phyloP scores from a whole-genome alignment of 305 asterid genomes.

The Solanum hybrid region DNA sequence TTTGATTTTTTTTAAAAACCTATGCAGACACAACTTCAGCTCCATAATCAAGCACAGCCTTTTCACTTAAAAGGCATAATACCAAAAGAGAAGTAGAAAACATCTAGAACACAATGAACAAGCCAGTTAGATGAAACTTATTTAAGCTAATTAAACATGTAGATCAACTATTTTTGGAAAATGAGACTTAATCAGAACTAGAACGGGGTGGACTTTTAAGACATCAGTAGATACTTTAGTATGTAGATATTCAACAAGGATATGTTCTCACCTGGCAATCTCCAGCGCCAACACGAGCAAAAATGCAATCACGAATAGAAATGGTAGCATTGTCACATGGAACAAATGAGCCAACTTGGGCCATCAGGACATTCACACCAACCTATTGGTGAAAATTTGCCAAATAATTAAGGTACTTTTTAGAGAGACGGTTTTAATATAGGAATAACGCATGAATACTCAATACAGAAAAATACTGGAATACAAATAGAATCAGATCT shows the following conservation, averaged over 20 bases:
- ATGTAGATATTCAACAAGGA: neutral
- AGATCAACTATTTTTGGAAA: neutral
- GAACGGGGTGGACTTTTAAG: neutral
- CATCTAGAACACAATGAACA: neutral
- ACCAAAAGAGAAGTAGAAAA: neutral
- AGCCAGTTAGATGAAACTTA: neutral
- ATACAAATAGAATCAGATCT: neutral
- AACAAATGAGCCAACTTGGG: conserved; percentile 88
- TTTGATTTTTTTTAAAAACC: neutral
- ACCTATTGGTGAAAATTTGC: conserved; percentile 41
- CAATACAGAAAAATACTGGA: neutral
- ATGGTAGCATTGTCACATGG: conserved; percentile 85
- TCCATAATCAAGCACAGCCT: neutral
- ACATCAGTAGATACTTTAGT: neutral
- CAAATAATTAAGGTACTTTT: neutral
- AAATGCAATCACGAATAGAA: conserved; percentile 92
- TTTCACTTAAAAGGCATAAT: neutral
- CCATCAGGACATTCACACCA: conserved; percentile 92
- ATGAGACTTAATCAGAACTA: neutral
- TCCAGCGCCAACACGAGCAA: conserved; percentile 99
- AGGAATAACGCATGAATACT: neutral
- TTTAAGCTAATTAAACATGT: neutral
- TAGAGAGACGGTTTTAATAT: neutral
- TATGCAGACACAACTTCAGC: neutral
- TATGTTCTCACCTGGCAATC: conserved; percentile 77